A percentile compares a stretch with the other conserved stretches of the same genome.
Evolutionary conservation across 495 filamentous ascomycete species (phyloP).

Genomic region (Astrocystis sublimbata): DNA sequence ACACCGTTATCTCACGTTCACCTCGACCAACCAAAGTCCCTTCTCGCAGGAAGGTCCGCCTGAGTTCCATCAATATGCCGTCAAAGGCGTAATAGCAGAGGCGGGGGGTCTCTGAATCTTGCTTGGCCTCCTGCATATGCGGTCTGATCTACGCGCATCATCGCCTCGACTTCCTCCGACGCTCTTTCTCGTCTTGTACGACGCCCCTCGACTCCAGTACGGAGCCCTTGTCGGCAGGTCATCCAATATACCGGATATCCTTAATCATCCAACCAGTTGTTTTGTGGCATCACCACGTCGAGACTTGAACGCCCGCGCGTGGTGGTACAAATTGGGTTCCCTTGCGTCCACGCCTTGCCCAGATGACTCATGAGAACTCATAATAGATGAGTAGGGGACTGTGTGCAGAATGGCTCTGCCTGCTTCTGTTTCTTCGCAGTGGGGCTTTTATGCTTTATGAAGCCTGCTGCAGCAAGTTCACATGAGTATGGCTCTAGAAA

Average conservation of each 20-base stretch:
- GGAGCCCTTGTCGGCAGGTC: not conserved
- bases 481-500: not conserved
- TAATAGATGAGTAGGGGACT: not conserved
- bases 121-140: conserved; percentile 9
- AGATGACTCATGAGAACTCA: not conserved
- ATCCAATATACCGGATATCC: conserved; percentile 6
- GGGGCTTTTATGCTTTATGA: too few relatives aligned
- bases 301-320: not conserved
- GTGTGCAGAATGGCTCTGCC: not conserved
- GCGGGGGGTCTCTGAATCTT: conserved; percentile 4
- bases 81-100: conserved; percentile 2
- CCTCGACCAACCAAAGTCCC: not conserved
- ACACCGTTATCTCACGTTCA: conserved; percentile 1
- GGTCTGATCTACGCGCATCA: conserved; percentile 12
- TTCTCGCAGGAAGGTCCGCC: not conserved
- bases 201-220: not conserved
- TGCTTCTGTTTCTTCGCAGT: not conserved
- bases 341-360: conserved; percentile 11
- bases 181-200: not conserved
- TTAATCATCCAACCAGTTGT: not conserved
- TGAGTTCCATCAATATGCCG: conserved; percentile 7
- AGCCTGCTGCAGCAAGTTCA: too few relatives aligned
- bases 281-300: not conserved
- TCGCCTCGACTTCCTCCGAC: too few relatives aligned
- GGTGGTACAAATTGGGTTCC: not conserved